These are phyloP conservation scores for Alternaria viburni DNA, from an alignment of 2,329 filamentous ascomycete species.

Conservation along the genomic window DNA sequence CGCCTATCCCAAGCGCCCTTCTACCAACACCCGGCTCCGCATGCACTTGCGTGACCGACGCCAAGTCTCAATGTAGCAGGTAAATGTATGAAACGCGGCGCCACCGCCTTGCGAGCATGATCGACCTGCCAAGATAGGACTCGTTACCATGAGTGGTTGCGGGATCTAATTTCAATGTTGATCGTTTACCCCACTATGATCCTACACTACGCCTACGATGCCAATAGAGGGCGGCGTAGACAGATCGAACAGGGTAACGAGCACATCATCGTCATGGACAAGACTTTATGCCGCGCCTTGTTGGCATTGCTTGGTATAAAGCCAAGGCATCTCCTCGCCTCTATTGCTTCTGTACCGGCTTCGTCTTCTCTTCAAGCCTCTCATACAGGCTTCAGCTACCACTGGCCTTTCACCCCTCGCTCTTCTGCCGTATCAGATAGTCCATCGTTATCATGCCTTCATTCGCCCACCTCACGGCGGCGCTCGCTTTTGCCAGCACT, in stretches of 20 bases:
- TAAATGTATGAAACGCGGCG: slow-evolving; percentile 22
- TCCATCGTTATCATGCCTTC: slow-evolving; percentile 41
- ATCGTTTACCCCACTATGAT: slow-evolving; percentile 20
- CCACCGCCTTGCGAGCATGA: slow-evolving; percentile 18
- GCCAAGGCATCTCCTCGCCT: slow-evolving; percentile 23
- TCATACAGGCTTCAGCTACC: slow-evolving; percentile 23
- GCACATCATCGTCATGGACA: slow-evolving; percentile 12
- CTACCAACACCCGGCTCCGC: slow-evolving; percentile 1
- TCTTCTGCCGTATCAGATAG: slow-evolving; percentile 6
- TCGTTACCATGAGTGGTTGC: slow-evolving; percentile 26
- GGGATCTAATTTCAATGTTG: slow-evolving; percentile 34
- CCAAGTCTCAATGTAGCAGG: slow-evolving; percentile 37
- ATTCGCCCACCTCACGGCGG: slow-evolving; percentile 37
- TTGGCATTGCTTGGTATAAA: slow-evolving; percentile 36
- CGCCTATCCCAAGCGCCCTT: slow-evolving; percentile 4
- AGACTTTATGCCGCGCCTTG: slow-evolving; percentile 15
- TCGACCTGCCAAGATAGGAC: slow-evolving; percentile 41
- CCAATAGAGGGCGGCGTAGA: slow-evolving; percentile 11
- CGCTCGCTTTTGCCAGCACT: slow-evolving; percentile 36
- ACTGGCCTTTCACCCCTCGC: slow-evolving; percentile 16
- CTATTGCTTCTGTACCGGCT: slow-evolving; percentile 21
- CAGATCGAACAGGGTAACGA: slow-evolving; percentile 11
- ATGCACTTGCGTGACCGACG: slow-evolving; percentile 2
- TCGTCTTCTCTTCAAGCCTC: slow-evolving; percentile 5
- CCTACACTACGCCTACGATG: slow-evolving; percentile 8